phyloP scores from a whole-genome alignment of 176 grass and related monocot species.

The Metroxylon sagu region DNA sequence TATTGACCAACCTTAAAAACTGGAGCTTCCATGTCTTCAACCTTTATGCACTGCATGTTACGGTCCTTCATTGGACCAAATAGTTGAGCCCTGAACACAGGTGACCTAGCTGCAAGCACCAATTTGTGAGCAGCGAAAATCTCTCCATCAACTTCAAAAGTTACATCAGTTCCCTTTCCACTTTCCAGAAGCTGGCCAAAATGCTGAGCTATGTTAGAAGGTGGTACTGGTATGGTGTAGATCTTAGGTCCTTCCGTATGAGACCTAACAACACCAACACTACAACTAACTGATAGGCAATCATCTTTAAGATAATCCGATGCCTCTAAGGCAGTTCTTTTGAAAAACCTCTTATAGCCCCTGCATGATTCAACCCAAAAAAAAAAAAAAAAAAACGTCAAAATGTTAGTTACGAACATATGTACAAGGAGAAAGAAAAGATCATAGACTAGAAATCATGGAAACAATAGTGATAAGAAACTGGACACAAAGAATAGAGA shows the following conservation, averaged over 20 bases:
- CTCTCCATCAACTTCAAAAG: conserved; percentile 82
- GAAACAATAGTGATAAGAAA: too few relatives aligned
- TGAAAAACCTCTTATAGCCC: conserved; percentile 96
- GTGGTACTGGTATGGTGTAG: conserved; percentile 69
- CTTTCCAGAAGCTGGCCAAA: conserved; percentile 60
- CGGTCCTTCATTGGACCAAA: conserved; percentile 97
- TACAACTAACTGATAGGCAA: conserved; percentile 89
- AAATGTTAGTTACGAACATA: conserved; percentile 9
- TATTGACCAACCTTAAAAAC: conserved; percentile 74
- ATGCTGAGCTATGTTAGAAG: conserved; percentile 69
- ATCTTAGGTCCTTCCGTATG: conserved; percentile 78
- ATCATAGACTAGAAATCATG: too few relatives aligned
- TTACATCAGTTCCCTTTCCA: conserved; percentile 62
- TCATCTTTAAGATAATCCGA: conserved; percentile 99
- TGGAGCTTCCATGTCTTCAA: conserved; percentile 88
- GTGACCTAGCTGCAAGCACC: conserved; percentile 74
- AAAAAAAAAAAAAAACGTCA: background rate
- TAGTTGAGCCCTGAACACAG: conserved; percentile 96
- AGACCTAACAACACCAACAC: conserved; percentile 83
- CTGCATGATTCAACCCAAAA: conserved; percentile 30
- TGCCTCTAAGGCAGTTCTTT: conserved; percentile 68
- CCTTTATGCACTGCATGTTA: conserved; percentile 63
- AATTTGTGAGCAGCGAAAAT: conserved; percentile 76
- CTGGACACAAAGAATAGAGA: too few relatives aligned
- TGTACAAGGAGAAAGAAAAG: background rate